These are phyloP conservation scores for Tympanopsis confertula DNA, from an alignment of 2,329 filamentous ascomycete genomes.

Conservation along the genomic window DNA sequence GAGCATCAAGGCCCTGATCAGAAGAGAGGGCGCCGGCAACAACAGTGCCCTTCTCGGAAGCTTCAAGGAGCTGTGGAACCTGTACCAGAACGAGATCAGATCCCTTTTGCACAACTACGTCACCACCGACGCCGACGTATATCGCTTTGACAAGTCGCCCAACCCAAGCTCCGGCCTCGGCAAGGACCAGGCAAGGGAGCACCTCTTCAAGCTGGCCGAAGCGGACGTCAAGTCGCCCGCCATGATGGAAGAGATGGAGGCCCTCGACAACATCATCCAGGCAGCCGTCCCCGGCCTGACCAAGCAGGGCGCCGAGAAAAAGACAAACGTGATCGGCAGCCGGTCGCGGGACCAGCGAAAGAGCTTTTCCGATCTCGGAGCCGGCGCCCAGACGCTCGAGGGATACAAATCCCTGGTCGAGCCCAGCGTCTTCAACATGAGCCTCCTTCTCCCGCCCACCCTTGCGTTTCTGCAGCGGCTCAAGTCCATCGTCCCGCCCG, in stretches of 20 bases:
- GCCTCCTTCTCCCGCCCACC: slow-evolving; percentile 78
- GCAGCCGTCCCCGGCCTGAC: slow-evolving; percentile 12
- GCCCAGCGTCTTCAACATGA: slow-evolving; percentile 98
- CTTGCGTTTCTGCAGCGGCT: slow-evolving; percentile 81
- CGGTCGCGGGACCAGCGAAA: slow-evolving; percentile 14
- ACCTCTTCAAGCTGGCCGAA: slow-evolving; percentile 12
- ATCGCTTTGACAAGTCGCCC: neutral
- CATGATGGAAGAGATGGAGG: neutral
- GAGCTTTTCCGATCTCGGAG: slow-evolving; percentile 13
- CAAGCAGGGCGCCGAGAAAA: slow-evolving; percentile 11
- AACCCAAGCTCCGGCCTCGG: slow-evolving; percentile 6
- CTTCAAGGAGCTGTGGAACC: slow-evolving; percentile 94
- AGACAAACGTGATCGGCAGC: slow-evolving; percentile 22
- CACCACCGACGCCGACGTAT: neutral
- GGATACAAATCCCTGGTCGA: slow-evolving; percentile 86
- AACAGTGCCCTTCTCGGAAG: slow-evolving; percentile 63
- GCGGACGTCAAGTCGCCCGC: slow-evolving; percentile 22
- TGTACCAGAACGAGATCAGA: slow-evolving; percentile 74
- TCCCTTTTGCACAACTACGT: neutral
- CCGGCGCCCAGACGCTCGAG: slow-evolving; percentile 42
- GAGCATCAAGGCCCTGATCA: slow-evolving; percentile 74
- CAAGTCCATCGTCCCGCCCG: slow-evolving; percentile 81
- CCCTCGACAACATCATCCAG: neutral
- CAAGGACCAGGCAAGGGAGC: neutral
- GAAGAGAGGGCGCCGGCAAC: slow-evolving; percentile 62